These are phyloP conservation scores for Pyrrhoderma noxium DNA, from an alignment of 1,284 basidiomycete genomes.

Conservation along the genomic window DNA sequence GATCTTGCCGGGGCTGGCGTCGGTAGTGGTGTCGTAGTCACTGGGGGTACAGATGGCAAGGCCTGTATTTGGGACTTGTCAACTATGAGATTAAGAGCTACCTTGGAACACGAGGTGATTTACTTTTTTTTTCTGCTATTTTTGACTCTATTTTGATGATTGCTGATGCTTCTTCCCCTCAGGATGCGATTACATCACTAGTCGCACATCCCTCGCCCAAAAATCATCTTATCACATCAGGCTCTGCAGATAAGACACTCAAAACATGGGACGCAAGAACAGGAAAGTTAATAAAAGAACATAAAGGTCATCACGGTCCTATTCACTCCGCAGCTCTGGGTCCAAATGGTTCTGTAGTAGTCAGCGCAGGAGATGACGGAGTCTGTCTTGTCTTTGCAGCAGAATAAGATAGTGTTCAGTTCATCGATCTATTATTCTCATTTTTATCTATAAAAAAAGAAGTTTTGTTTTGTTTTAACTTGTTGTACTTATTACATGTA, in stretches of 20 bases:
- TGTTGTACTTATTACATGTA: no score
- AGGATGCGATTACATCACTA: conserved; percentile 86
- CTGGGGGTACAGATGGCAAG: conserved; percentile 91
- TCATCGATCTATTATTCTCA: not conserved
- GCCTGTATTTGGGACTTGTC: conserved; percentile 91
- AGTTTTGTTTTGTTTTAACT: not conserved
- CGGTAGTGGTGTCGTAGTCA: conserved; percentile 63
- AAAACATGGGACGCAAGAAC: conserved; percentile 92
- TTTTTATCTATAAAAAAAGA: not conserved
- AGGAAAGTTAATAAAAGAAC: conserved; percentile 69
- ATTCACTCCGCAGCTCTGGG: conserved; percentile 76
- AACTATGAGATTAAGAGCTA: conserved; percentile 75
- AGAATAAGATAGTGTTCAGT: conserved; percentile 27
- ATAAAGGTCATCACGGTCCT: conserved; percentile 80
- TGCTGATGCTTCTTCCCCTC: conserved; percentile 14
- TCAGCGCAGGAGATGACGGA: conserved; percentile 85
- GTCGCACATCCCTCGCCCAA: conserved; percentile 67
- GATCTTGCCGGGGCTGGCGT: conserved; percentile 57
- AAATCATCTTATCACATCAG: conserved; percentile 72
- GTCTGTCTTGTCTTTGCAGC: conserved; percentile 74
- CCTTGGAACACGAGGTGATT: conserved; percentile 72
- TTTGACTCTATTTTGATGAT: conserved; percentile 4
- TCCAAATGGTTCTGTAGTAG: conserved; percentile 54
- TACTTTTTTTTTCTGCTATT: conserved; percentile 3
- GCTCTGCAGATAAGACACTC: conserved; percentile 79